Evolutionary conservation across 2,329 filamentous ascomycete species (phyloP), one percentile per base, ranked within the genome.

Genomic region (Pseudogymnoascus sp.): DNA sequence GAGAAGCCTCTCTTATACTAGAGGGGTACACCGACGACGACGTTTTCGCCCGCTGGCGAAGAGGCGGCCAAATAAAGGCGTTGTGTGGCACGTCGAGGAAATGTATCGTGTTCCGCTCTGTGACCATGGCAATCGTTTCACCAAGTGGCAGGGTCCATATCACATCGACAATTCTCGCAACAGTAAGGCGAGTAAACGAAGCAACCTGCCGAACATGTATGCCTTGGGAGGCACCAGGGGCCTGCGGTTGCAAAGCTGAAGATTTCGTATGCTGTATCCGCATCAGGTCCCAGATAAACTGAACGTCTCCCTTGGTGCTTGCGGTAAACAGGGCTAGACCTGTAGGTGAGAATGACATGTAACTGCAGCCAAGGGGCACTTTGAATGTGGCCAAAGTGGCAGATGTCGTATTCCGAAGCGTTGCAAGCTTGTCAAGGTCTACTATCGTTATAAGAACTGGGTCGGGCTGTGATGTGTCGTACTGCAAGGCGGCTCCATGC

Each of bases 41-140:
- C 6, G 74, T 77, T 64, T 74, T 75, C 12, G 33, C 23, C 39
- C 62, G 77, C 63, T 80, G 78, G 61, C 81, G 79, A 43, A 85
- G 87, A 23, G 92, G 90, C 41, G 92, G 92, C 92, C 92, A 96
- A 67, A 89, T 86, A 69, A 92, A 93, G 4, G 91, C 90, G 66
- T 85, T 89, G 52, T 85, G 81, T 7, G 92, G 91, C 74, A 97
- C 84, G 67, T 96, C 90, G 66, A 96, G 87, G 45, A 97, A 83
- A 75, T 99, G 94, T 10, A 97, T 87, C 7, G 94, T 99, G n/a
- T 93, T 92, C 68, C 92, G 90, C 70, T 96, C 91, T 0, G 94
- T 97, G 26, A 97, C 86, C 76, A 99, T 87, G 1, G 92, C 93
- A 39, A 95, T 78, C 63, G 90, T 87, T 71, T 96, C 90, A 21